These are phyloP conservation scores for Nemania bipapillata DNA, from an alignment of 2,329 filamentous ascomycete species.

Conservation along the genomic window DNA sequence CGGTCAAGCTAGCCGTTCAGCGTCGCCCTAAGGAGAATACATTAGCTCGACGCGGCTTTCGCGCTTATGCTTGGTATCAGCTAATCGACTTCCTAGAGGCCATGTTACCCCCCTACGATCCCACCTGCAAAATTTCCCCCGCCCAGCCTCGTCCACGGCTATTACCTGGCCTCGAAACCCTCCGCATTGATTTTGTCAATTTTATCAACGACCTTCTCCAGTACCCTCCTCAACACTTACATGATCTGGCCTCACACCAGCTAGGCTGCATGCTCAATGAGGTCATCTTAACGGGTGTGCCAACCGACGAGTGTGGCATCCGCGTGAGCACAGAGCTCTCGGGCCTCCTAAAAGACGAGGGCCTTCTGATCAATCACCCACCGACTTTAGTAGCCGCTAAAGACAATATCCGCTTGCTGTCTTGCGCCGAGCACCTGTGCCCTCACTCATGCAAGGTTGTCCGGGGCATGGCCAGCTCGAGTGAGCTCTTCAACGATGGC, in stretches of 20 bases:
- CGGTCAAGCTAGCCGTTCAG: constrained; percentile 57
- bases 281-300: constrained; percentile 64
- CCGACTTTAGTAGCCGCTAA: constrained; percentile 58
- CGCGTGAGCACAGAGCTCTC: constrained; percentile 61
- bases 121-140: constrained; percentile 42
- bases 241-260: constrained; percentile 65
- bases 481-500: constrained; percentile 46
- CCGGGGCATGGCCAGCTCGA: constrained; percentile 53
- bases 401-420: constrained; percentile 55
- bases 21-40: constrained; percentile 59
- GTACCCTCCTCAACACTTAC: constrained; percentile 60
- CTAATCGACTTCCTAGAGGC: constrained; percentile 64
- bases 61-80: constrained; percentile 66
- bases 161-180: constrained; percentile 59
- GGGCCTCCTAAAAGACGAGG: constrained; percentile 66
- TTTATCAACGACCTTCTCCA: constrained; percentile 61
- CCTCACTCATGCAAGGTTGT: constrained; percentile 59
- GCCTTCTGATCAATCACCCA: constrained; percentile 61
- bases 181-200: constrained; percentile 67
- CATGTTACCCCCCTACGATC: constrained; percentile 63
- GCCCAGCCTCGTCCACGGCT: constrained; percentile 54
- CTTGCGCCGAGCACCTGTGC: constrained; percentile 49
- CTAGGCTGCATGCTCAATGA: constrained; percentile 65
- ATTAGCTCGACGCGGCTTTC: constrained; percentile 63
- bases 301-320: constrained; percentile 60